Evolutionary conservation across 371 early-diverging fungal genomes (phyloP).

Genomic region (Dinochytrium kinnereticum): DNA sequence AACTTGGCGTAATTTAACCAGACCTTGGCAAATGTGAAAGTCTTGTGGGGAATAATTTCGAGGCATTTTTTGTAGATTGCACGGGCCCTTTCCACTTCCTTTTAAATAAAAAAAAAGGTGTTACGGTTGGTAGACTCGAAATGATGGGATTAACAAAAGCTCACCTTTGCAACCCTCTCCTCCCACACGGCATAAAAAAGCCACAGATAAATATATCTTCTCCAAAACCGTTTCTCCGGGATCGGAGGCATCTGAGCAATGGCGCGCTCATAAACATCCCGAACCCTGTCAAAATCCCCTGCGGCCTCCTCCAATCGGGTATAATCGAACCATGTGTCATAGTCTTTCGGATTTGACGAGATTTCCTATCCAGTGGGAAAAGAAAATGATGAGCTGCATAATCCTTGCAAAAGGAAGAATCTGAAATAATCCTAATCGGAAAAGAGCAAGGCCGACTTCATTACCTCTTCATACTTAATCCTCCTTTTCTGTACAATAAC

Average conservation of each 20-base stretch:
- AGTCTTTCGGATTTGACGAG: conserved; percentile 79
- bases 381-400: too few species aligned
- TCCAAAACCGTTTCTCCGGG: conserved; percentile 90
- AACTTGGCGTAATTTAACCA: conserved; percentile 94
- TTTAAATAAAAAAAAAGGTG: too few species aligned
- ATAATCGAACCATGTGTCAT: conserved; percentile 97
- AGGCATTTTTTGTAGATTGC: conserved; percentile 86
- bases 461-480: conserved; percentile 84
- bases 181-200: conserved; percentile 95
- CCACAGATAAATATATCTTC: conserved; percentile 98
- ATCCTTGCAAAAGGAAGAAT: too few species aligned
- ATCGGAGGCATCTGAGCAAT: conserved; percentile 87
- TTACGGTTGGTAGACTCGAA: conserved; percentile 10
- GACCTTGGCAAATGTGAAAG: conserved; percentile 95
- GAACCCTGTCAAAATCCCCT: conserved; percentile 73
- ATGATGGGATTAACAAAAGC: not conserved
- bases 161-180: conserved; percentile 80
- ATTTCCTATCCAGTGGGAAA: conserved; percentile 65
- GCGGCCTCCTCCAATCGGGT: conserved; percentile 83
- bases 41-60: conserved; percentile 88
- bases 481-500: conserved; percentile 88
- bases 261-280: conserved; percentile 96
- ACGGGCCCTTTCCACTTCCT: conserved; percentile 82
- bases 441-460: conserved; percentile 1
- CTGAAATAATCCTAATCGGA: not conserved